A percentile compares a stretch with the other conserved stretches of the same genome.
Conservation (phyloP, 768 basidiomycete genomes). For the Punctularia strigosozonata region DNA sequence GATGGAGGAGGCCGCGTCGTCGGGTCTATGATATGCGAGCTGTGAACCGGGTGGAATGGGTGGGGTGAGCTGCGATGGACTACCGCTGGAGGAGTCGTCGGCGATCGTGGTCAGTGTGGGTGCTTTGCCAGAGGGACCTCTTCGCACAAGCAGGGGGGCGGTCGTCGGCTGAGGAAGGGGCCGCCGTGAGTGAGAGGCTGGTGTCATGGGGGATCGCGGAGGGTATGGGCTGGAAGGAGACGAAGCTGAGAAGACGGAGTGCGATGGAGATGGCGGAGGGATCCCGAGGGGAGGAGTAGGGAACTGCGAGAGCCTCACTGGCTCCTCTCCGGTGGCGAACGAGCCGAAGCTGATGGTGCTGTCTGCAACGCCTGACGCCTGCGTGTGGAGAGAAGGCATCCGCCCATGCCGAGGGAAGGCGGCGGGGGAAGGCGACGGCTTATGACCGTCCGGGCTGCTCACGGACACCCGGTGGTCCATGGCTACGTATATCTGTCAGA, state of each 20-base stretch:
- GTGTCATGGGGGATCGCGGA: too few species aligned
- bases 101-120: neutral
- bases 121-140: neutral
- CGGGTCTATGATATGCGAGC: too few species aligned
- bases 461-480: too few species aligned
- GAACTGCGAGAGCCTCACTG: conserved; percentile 34
- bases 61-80: neutral
- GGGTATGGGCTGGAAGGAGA: too few species aligned
- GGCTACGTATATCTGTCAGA: too few species aligned
- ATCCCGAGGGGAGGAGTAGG: conserved; percentile 35
- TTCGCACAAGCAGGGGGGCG: neutral
- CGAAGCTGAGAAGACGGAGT: conserved; percentile 12
- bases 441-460: too few species aligned
- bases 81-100: too few species aligned
- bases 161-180: conserved; percentile 1
- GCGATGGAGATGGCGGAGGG: conserved; percentile 14
- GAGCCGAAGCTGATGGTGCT: conserved; percentile 38
- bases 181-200: too few species aligned
- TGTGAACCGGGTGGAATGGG: neutral
- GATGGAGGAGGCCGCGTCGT: too few species aligned
- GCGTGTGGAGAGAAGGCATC: conserved; percentile 34
- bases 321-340: conserved; percentile 20
- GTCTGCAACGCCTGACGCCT: conserved; percentile 43
- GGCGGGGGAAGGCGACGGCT: conserved; percentile 1
- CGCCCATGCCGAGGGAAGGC: conserved; percentile 20